Evolutionary conservation across 805 yeast species (phyloP).

Genomic region (Schwanniomyces yamadae): DNA sequence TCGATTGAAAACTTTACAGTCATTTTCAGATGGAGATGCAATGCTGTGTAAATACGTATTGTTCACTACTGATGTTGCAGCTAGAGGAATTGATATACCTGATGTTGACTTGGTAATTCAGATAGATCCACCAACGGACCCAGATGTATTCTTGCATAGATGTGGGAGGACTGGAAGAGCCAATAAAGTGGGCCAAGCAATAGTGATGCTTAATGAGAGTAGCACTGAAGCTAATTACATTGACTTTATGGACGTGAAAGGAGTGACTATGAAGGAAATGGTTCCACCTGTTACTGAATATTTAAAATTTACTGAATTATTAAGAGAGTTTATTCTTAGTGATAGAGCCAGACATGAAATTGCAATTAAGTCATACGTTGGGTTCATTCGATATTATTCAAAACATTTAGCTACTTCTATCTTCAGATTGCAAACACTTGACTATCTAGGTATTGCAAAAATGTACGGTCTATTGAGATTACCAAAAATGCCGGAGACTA

Average conservation of each 20-base stretch:
- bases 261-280: constrained; percentile 49
- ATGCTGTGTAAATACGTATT: constrained; percentile 53
- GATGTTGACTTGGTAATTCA: constrained; percentile 94
- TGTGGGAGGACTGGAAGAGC: constrained; percentile 97
- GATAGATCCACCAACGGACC: constrained; percentile 90
- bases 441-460: constrained; percentile 68
- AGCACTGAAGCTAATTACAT: constrained; percentile 78
- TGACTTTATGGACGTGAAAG: constrained; percentile 73
- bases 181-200: constrained; percentile 75
- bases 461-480: constrained; percentile 78
- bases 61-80: constrained; percentile 97
- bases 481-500: constrained; percentile 93
- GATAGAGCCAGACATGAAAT: constrained; percentile 84
- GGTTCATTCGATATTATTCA: constrained; percentile 77
- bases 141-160: constrained; percentile 87
- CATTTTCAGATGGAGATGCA: constrained; percentile 51
- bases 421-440: constrained; percentile 70
- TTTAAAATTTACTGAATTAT: constrained; percentile 20
- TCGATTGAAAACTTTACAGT: constrained; percentile 67
- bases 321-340: constrained; percentile 55
- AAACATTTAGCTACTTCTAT: constrained; percentile 89
- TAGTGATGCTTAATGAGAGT: constrained; percentile 69
- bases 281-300: constrained; percentile 26
- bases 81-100: constrained; percentile 93
- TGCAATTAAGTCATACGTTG: constrained; percentile 78